These are phyloP conservation scores for Saccharum hybrid DNA, from an alignment of 202 grass and related monocot genomes.

Conservation along the genomic window DNA sequence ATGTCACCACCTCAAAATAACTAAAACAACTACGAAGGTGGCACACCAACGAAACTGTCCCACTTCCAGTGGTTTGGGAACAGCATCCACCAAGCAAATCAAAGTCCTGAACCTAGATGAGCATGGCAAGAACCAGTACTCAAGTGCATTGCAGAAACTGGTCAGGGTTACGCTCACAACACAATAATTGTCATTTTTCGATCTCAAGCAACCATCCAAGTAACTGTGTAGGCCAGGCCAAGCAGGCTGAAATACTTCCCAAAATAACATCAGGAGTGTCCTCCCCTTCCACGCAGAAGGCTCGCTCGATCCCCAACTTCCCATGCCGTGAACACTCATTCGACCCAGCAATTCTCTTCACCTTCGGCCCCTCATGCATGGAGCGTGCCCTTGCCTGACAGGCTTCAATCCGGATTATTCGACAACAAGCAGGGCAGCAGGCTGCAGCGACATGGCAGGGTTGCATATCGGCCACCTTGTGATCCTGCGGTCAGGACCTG, in stretches of 20 bases:
- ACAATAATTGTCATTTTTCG: background rate
- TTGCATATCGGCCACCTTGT: no score
- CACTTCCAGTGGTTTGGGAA: slow-evolving; percentile 3
- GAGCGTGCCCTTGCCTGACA: no score
- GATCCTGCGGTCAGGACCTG: no score
- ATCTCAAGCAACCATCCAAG: slow-evolving; percentile 25
- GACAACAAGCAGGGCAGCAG: no score
- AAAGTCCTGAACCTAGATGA: background rate
- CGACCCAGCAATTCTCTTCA: no score
- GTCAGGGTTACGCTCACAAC: background rate
- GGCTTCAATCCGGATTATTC: no score
- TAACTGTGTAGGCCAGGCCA: slow-evolving; percentile 16
- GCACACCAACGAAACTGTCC: background rate
- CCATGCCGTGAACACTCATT: no score
- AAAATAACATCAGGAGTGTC: background rate
- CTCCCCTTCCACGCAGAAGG: no score
- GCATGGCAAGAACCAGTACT: background rate
- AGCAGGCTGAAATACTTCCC: slow-evolving; percentile 4
- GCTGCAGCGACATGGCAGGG: no score
- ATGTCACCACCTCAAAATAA: background rate
- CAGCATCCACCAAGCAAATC: background rate
- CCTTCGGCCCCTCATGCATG: no score
- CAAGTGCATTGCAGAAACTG: background rate
- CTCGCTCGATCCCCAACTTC: no score
- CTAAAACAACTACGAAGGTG: slow-evolving; percentile 4